Conservation (phyloP, 495 filamentous ascomycete genomes). For the Thermothielavioides terrestris region DNA sequence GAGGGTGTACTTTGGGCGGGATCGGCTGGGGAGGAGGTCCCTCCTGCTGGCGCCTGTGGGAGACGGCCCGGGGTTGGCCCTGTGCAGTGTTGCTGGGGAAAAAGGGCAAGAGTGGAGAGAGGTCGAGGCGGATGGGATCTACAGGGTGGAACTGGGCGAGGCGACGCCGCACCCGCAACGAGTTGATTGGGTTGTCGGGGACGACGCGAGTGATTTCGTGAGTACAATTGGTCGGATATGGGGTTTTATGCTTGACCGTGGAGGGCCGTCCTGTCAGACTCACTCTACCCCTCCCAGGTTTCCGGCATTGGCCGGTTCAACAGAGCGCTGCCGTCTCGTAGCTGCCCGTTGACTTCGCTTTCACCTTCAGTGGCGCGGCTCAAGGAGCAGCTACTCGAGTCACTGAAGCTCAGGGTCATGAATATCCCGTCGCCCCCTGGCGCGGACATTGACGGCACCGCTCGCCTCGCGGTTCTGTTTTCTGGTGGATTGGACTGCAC, state of each 20-base stretch:
- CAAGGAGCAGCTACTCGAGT: slow-evolving; percentile 50
- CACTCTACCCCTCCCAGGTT: slow-evolving; percentile 37
- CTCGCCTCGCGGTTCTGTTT: slow-evolving; percentile 74
- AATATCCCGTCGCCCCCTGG: slow-evolving; percentile 55
- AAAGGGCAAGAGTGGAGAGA: slow-evolving; percentile 58
- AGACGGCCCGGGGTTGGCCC: slow-evolving; percentile 43
- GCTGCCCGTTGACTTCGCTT: slow-evolving; percentile 31
- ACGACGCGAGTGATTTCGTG: slow-evolving; percentile 30
- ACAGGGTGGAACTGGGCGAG: slow-evolving; percentile 47
- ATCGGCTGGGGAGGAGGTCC: slow-evolving; percentile 80
- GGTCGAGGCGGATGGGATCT: slow-evolving; percentile 73
- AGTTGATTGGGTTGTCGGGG: slow-evolving; percentile 18
- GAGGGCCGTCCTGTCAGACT: slow-evolving; percentile 28
- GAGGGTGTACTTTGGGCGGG: slow-evolving; percentile 69
- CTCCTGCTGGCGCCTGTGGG: slow-evolving; percentile 49
- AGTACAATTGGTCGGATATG: slow-evolving; percentile 13
- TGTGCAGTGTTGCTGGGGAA: slow-evolving; percentile 66
- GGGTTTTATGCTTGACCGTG: neutral
- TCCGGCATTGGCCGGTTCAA: slow-evolving; percentile 57
- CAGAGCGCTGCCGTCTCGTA: slow-evolving; percentile 36
- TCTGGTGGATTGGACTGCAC: slow-evolving; percentile 94
- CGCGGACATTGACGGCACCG: slow-evolving; percentile 20
- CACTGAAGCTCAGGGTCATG: slow-evolving; percentile 55
- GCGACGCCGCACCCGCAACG: neutral
- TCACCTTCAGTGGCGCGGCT: slow-evolving; percentile 51